Percentiles rank a stretch among this genome's conserved stretches.
These are phyloP conservation scores for Penicillium occitanis DNA, from an alignment of 2,329 filamentous ascomycete genomes.

Conservation along the genomic window DNA sequence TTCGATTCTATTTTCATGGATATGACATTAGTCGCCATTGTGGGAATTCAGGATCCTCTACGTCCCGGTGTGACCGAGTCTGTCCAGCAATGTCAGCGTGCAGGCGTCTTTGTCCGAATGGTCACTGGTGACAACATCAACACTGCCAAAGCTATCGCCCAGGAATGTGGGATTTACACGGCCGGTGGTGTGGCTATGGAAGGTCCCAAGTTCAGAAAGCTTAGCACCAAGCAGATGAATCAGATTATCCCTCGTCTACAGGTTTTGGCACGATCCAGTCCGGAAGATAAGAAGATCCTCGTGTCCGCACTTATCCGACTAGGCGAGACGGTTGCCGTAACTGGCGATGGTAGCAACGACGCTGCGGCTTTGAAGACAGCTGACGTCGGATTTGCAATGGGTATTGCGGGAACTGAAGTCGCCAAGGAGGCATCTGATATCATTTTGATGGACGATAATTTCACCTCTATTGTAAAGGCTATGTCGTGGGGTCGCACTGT, in stretches of 20 bases:
- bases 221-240: conserved; percentile 64
- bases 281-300: conserved; percentile 73
- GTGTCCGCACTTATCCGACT: conserved; percentile 70
- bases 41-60: conserved; percentile 79
- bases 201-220: conserved; percentile 73
- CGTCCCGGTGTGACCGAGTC: conserved; percentile 72
- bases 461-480: conserved; percentile 80
- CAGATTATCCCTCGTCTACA: conserved; percentile 68
- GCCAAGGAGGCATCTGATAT: conserved; percentile 83
- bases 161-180: conserved; percentile 73
- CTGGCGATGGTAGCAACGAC: conserved; percentile 81
- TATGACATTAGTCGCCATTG: conserved; percentile 68
- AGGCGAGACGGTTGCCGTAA: conserved; percentile 77
- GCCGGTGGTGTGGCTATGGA: conserved; percentile 71
- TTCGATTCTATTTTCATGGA: conserved; percentile 67
- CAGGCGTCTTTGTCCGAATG: conserved; percentile 79
- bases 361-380: conserved; percentile 77
- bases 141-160: conserved; percentile 75
- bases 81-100: conserved; percentile 69
- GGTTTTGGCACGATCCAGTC: conserved; percentile 71
- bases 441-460: conserved; percentile 86
- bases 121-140: conserved; percentile 80
- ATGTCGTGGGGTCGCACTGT: conserved; percentile 77
- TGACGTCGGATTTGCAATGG: conserved; percentile 84
- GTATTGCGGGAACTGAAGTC: conserved; percentile 78